Evolutionary conservation across 2,329 filamentous ascomycete species (phyloP), one percentile per base, ranked within the genome.

Genomic region (Calonectria henricotiae): DNA sequence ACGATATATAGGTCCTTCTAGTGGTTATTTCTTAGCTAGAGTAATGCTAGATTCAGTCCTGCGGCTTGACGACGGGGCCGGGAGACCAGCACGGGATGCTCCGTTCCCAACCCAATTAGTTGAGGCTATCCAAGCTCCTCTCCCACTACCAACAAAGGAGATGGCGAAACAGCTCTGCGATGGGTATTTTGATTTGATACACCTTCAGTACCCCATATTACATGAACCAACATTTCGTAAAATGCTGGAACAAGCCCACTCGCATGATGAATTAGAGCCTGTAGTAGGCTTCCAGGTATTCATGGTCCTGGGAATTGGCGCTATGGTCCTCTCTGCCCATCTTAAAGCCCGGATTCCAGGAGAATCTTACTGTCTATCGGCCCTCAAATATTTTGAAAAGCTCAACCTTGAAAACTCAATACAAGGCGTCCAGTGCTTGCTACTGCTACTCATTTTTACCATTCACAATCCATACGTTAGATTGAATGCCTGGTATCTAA

Each of bases 1-100:
- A 3, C 82, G 85, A 67, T 89, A 89, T 58, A 86, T 89, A 15
- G 88, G 88, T 0, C 87, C 88, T 2, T 89, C 88, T 0, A 89
- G 87, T 43, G 88, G 87, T 1, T 88, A 87, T 67, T 87, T 88
- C 47, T 82, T 89, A 13, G 86, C 86, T 2, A 84, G 85, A 1
- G 79, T 88, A 3, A 82, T 89, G 73, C 81, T 89, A 13, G 80
- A 83, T 25, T 82, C 80, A 8, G 78, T 81, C 6, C 78, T 81
- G 65, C 79, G 71, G 12, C 71, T 71, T 62, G 79, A 73, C 20
- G 72, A 73, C 1, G 65, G 61, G 1, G 43, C 72, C 5, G 49
- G 35, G 13, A 68, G 71, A 15, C 44, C 61, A 11, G 65, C 15
- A 25, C 68, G 65, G 25, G 63, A 73, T 4, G 47, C 55, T 0